Conservation (phyloP, 129 eudicot species). For the Helianthus tuberosus region DNA sequence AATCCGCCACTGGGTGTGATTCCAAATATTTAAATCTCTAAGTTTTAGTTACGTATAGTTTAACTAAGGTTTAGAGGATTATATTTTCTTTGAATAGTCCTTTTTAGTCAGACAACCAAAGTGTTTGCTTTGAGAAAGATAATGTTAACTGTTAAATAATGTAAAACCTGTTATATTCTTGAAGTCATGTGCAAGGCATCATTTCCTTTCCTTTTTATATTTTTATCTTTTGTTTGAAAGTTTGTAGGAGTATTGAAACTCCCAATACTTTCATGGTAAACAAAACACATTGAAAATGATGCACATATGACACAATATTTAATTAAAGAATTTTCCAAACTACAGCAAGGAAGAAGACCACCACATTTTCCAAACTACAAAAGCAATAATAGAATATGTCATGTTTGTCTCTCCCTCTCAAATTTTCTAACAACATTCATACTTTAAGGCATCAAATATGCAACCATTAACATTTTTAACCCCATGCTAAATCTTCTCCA, state of each 20-base stretch:
- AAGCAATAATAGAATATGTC: constrained; percentile 18
- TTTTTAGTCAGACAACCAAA: not conserved
- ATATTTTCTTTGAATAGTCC: no score
- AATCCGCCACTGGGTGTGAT: no score
- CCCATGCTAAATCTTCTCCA: constrained; percentile 38
- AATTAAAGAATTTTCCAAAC: constrained; percentile 41
- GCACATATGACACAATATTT: constrained; percentile 7
- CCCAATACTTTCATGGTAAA: constrained; percentile 27
- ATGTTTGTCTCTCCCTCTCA: constrained; percentile 32
- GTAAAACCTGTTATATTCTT: constrained; percentile 24
- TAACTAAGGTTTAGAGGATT: no score
- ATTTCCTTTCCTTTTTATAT: not conserved
- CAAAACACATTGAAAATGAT: constrained; percentile 17
- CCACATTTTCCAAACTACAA: constrained; percentile 23
- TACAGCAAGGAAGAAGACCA: constrained; percentile 24
- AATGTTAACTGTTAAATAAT: constrained; percentile 3
- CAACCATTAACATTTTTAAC: constrained; percentile 18
- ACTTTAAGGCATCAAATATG: constrained; percentile 11
- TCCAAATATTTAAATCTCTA: no score
- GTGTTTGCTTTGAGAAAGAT: constrained; percentile 7
- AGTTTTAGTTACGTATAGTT: no score
- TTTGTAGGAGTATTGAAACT: constrained; percentile 9
- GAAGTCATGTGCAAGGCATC: constrained; percentile 34
- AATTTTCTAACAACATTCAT: not conserved
- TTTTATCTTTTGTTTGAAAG: constrained; percentile 28